Base-by-base conservation (phyloP, 2,329 filamentous ascomycete genomes). In the Fusarium sp. region DNA sequence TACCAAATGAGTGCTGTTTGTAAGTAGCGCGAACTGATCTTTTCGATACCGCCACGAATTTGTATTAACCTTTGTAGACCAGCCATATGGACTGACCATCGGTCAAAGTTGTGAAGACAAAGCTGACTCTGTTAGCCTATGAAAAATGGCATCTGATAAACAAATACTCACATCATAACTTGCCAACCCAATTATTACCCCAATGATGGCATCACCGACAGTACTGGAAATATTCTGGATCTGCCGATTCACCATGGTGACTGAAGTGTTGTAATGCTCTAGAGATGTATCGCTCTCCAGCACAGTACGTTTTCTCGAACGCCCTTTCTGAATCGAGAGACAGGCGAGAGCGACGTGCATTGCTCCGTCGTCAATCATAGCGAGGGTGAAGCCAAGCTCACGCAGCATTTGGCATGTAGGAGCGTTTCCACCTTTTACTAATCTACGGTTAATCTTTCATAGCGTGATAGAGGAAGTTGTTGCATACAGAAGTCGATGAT, bases 361-460 rank as follows among this genome's bases (percentile, higher is more conserved):
- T 8, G 34, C 66, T 18, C 60, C 65, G 28, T 60, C 39, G 5
- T 65, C 57, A 18, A 66, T 57, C 55, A 66, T 66, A 11, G 60
- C 57, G 2, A 63, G 23, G 12, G 56, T 52, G 9, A 63, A 63
- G 6, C 40, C 53, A 12, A 63, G 47, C 18, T 63, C 60, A n/a
- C 55, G 60, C 47, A 63, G 41, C 28, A 54, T 34, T 12, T 15
- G 31, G 15, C 56, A 60, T 7, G 61, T 56, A 16, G 40, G 40
- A 9, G 53, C 34, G 31, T 46, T 40, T 16, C 27, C n/a, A 34
- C 23, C 37, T 4, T 34, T 23, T 5, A 56, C 53, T 56, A 18
- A 11, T 2, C 13, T 11, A 16, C 1, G 4, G 28, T 56, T 4
- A 56, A 41, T 9, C 31, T 16, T 7, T 28, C 23, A 16, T n/a